Percentiles rank a stretch among this genome's conserved stretches.
Conservation (phyloP, 495 filamentous ascomycete genomes). For the Friedmanniomyces endolithicus region DNA sequence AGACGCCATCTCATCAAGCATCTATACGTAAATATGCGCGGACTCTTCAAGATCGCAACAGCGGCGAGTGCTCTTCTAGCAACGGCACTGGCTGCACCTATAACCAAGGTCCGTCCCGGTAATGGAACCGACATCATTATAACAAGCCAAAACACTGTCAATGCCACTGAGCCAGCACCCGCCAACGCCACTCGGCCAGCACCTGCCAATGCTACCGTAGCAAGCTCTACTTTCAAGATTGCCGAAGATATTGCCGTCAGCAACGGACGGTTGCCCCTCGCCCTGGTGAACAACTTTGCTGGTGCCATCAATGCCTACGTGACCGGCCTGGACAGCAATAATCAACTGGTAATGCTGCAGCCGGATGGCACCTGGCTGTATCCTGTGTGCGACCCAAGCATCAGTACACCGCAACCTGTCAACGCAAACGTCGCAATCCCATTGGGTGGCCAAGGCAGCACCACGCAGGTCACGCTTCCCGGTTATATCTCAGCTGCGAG, state of each 20-base stretch:
- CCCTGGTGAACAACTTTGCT: slow-evolving; percentile 32
- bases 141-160: slow-evolving; percentile 13
- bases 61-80: not conserved
- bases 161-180: slow-evolving; percentile 11
- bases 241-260: not conserved
- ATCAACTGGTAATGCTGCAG: slow-evolving; percentile 28
- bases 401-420: slow-evolving; percentile 24
- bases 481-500: slow-evolving; percentile 32
- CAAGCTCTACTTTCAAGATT: not conserved
- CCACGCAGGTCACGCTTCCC: slow-evolving; percentile 31
- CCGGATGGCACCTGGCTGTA: slow-evolving; percentile 30
- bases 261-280: not conserved
- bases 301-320: slow-evolving; percentile 32
- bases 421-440: slow-evolving; percentile 24
- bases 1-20: not conserved
- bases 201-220: not conserved
- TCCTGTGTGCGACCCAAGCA: slow-evolving; percentile 23
- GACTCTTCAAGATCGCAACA: not conserved
- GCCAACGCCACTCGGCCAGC: not conserved
- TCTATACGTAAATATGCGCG: not conserved
- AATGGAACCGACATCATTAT: slow-evolving; percentile 13
- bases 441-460: slow-evolving; percentile 26
- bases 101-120: slow-evolving; percentile 10
- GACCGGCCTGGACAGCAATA: slow-evolving; percentile 27
- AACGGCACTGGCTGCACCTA: slow-evolving; percentile 1